Percentiles rank a stretch among this genome's conserved stretches.
phyloP scores from a whole-genome alignment of 441 rosid genomes.

The Kokia cookei region DNA sequence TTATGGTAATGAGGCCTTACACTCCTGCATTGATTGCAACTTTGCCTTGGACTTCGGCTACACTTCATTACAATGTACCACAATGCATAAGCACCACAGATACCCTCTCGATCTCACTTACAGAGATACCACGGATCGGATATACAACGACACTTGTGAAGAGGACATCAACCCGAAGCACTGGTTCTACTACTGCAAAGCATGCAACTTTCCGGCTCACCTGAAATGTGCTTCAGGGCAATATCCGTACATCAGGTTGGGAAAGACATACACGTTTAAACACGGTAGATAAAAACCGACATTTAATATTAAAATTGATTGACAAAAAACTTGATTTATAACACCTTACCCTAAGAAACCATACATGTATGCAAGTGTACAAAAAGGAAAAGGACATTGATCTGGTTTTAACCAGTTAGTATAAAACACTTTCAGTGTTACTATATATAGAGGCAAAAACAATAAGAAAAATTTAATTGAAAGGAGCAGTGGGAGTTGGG shows the following conservation, averaged over 20 bases:
- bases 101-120: background rate
- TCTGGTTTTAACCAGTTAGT: slow-evolving; percentile 16
- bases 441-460: background rate
- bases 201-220: background rate
- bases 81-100: background rate
- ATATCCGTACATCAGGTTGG: background rate
- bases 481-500: background rate
- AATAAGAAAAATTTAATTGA: background rate
- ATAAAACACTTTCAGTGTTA: background rate
- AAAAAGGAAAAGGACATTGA: slow-evolving; percentile 15
- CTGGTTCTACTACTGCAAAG: background rate
- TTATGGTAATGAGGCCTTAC: background rate
- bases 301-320: too few relatives aligned
- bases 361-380: slow-evolving; percentile 6
- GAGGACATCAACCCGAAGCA: background rate
- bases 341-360: background rate
- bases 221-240: background rate
- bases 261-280: background rate
- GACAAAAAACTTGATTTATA: too few relatives aligned
- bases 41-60: background rate
- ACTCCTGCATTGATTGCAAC: background rate
- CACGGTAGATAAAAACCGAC: too few relatives aligned
- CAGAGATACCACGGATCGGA: background rate
- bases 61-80: background rate
- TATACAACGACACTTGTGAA: background rate